Evolutionary conservation across 2,329 filamentous ascomycete species (phyloP), one percentile per base, ranked within the genome.

Genomic region (Periconia digitata): DNA sequence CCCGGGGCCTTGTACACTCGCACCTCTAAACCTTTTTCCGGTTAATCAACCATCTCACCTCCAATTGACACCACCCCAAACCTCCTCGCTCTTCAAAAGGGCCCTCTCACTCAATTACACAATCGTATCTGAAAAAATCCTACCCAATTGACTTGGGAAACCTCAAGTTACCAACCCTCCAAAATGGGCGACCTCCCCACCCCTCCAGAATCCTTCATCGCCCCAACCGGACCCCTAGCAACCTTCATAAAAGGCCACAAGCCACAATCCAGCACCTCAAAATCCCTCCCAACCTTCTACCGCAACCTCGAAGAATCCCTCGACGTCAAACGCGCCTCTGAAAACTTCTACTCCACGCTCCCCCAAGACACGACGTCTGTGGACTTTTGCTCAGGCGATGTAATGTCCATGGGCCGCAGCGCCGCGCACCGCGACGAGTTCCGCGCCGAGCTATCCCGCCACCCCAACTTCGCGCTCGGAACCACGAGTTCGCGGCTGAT

Each of bases 401-500:
- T 15, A 5, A 17, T 44, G 6, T 44, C 29, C 5, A 13, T 35
- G 8, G 20, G 32, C 16, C 13, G 29, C 5, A 8, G 8, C 18
- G 27, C 27, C 32, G 15, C 8, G 4, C 72, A 80, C 10, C 74
- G 79, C 4, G 48, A 66, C 8, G 70, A 69, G 0, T 83, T 77
- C 51, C 59, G 81, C 3, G 49, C 71, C 7, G 77, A 81, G 47
- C 58, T 80, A 1, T 35, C 32, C 1, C 32, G 45, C 54, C 47
- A 72, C 38, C 47, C 35, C 0, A 37, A 16, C 18, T 8, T 10
- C 10, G 10, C 38, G 0, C 74, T 82, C 16, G 74, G 78, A n/a
- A 76, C 78, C 22, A 73, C 75, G 0, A 82, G 84, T 1, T 84
- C 82, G 0, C 74, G 85, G 2, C 67, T 86, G 0, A 67, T 84